Evolutionary conservation across 129 eudicot genomes (phyloP).

Genomic region (Calendula officinalis): DNA sequence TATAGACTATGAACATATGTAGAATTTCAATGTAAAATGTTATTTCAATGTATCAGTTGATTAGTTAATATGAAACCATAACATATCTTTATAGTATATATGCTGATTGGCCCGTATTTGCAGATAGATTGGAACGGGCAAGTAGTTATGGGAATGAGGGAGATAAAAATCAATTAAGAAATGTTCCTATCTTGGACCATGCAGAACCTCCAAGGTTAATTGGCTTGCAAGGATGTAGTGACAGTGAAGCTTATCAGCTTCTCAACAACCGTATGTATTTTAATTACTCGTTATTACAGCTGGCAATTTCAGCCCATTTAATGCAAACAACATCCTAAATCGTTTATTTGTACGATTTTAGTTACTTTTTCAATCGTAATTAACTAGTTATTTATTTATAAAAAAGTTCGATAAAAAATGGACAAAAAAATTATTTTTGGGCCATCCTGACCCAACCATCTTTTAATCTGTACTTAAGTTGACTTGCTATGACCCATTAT

Average conservation of each 20-base stretch:
- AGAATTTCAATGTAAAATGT: not conserved
- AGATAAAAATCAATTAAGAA: constrained; percentile 43
- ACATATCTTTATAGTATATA: not conserved
- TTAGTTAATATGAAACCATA: not conserved
- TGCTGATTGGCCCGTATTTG: not conserved
- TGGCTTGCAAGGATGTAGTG: constrained; percentile 60
- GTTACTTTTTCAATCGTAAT: too few species aligned
- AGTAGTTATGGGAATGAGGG: constrained; percentile 50
- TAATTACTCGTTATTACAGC: not conserved
- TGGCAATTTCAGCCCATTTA: not conserved
- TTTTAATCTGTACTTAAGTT: not conserved
- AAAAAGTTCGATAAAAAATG: constrained; percentile 59
- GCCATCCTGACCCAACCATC: too few species aligned
- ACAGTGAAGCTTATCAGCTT: constrained; percentile 75
- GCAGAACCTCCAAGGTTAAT: constrained; percentile 52
- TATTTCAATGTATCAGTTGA: not conserved
- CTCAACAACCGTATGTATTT: constrained; percentile 60
- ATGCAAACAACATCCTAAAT: not conserved
- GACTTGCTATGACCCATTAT: not conserved
- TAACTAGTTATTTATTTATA: too few species aligned
- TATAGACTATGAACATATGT: not conserved
- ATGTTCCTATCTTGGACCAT: constrained; percentile 34
- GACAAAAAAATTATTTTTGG: too few species aligned
- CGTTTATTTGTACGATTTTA: too few species aligned
- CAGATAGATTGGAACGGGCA: constrained; percentile 42